Base-by-base conservation (phyloP, 441 rosid species). In the Pelargonium fulgidum region DNA sequence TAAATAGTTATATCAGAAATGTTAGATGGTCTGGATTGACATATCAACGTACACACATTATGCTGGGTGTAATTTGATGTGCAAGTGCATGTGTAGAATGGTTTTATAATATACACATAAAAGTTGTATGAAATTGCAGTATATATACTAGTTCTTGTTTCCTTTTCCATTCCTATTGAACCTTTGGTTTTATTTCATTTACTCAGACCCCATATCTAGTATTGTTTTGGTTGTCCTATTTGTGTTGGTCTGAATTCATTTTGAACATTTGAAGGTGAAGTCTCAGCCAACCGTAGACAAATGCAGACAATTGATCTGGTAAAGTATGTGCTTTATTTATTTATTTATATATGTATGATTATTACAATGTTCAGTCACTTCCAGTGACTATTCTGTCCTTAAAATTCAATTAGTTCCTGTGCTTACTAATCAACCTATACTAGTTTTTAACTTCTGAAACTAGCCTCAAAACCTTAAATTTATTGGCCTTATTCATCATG, bases 261-360 rank as follows among this genome's bases (percentile, higher is more conserved):
- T 65, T 16, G 63, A 54, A 78, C 63, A 48, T 72, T 68, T 82
- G 81, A 79, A 93, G 97, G 97, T 93, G 75, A 93, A 93, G 82
- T 87, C 92, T 73, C 97, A 91, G 81, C 99, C 97, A 61, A 80
- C 82, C 22, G 73, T 85, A 42, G 96, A 94, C 70, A 41, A 26
- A 24, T 72, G 8, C 59, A 80, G 86, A 62, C 89, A 86, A 66
- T 71, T 93, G 80, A 79, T 91, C 68, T 93, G 97, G 99, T 93
- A 85, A 80, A 78, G 5, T 33, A 58, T 29, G 76, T 66, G 63
- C 36, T 67, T 14, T 36, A 54, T 36, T 61, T 29, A 70, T 68
- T n/a, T 74, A 68, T 20, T 64, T 69, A 20, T 75, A 61, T 62
- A 1, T 47, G 0, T 29, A 29, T 29, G 4, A 29, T 29, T 29